Evolutionary conservation across 805 yeast species (phyloP).

Genomic region (Lipomyces chichibuensis): DNA sequence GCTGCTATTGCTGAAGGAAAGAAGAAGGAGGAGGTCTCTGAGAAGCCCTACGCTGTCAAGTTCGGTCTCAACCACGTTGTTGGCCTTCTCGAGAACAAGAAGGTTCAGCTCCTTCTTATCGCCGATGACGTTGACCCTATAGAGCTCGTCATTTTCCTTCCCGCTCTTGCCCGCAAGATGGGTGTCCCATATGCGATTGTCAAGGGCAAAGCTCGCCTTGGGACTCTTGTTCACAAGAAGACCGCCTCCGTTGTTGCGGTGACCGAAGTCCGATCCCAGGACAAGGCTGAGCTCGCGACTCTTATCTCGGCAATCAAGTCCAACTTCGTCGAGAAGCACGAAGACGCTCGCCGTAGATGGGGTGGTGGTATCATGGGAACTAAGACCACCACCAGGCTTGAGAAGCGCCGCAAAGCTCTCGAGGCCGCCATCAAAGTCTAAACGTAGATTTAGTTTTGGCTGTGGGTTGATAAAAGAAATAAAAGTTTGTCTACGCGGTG

Average conservation of each 20-base stretch:
- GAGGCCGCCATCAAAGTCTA: conserved; percentile 44
- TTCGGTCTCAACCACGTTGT: conserved; percentile 99
- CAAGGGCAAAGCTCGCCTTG: conserved; percentile 98
- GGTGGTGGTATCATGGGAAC: conserved; percentile 99
- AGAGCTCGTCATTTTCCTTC: conserved; percentile 94
- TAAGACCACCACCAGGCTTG: conserved; percentile 84
- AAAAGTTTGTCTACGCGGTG: not conserved
- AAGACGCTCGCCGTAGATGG: conserved; percentile 97
- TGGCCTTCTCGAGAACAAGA: conserved; percentile 95
- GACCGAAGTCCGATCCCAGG: conserved; percentile 93
- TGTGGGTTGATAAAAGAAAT: not conserved
- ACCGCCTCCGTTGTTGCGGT: conserved; percentile 96
- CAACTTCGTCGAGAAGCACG: conserved; percentile 92
- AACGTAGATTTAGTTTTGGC: not conserved
- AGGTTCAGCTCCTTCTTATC: conserved; percentile 94
- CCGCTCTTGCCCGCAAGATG: conserved; percentile 99
- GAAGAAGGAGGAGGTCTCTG: conserved; percentile 93
- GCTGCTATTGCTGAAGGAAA: conserved; percentile 98
- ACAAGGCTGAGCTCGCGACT: conserved; percentile 91
- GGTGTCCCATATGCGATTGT: conserved; percentile 99
- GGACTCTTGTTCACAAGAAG: conserved; percentile 96
- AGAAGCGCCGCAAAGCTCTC: conserved; percentile 67
- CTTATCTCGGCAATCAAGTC: conserved; percentile 90
- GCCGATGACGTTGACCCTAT: conserved; percentile 99
- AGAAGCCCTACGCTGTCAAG: conserved; percentile 96